phyloP scores from a whole-genome alignment of 371 early-diverging fungal species.

The Haplosporangium sp. region DNA sequence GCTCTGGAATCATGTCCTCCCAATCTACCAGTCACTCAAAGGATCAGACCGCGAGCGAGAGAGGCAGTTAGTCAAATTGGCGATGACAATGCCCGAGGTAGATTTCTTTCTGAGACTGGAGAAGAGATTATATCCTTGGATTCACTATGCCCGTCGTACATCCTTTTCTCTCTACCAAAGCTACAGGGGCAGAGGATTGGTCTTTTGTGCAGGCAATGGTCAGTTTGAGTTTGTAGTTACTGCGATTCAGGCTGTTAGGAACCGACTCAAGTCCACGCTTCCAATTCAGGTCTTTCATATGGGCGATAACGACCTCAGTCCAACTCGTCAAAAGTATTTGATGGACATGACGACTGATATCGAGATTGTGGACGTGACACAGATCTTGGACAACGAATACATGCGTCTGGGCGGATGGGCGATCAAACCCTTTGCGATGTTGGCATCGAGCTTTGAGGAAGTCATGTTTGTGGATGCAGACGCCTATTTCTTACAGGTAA shows the following conservation, averaged over 20 bases:
- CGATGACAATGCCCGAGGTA: slow-evolving; percentile 38
- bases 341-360: slow-evolving; percentile 59
- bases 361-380: slow-evolving; percentile 60
- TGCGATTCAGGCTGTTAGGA: slow-evolving; percentile 66
- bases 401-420: slow-evolving; percentile 69
- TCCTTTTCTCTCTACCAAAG: slow-evolving; percentile 37
- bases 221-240: slow-evolving; percentile 74
- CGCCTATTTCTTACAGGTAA: slow-evolving; percentile 67
- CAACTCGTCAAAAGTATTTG: slow-evolving; percentile 55
- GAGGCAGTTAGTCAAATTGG: slow-evolving; percentile 20
- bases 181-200: slow-evolving; percentile 68
- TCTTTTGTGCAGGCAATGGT: slow-evolving; percentile 74
- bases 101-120: slow-evolving; percentile 41
- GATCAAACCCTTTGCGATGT: slow-evolving; percentile 72
- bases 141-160: slow-evolving; percentile 29
- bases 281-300: slow-evolving; percentile 82
- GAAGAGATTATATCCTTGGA: slow-evolving; percentile 39
- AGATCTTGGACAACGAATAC: slow-evolving; percentile 60
- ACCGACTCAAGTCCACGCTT: slow-evolving; percentile 63
- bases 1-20: slow-evolving; percentile 44
- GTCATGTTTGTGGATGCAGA: slow-evolving; percentile 82
- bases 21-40: slow-evolving; percentile 27
- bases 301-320: slow-evolving; percentile 65
- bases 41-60: slow-evolving; percentile 36
- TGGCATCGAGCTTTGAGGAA: slow-evolving; percentile 73